Conservation (phyloP, 768 basidiomycete species). For the Strobilomyces dryophilus region DNA sequence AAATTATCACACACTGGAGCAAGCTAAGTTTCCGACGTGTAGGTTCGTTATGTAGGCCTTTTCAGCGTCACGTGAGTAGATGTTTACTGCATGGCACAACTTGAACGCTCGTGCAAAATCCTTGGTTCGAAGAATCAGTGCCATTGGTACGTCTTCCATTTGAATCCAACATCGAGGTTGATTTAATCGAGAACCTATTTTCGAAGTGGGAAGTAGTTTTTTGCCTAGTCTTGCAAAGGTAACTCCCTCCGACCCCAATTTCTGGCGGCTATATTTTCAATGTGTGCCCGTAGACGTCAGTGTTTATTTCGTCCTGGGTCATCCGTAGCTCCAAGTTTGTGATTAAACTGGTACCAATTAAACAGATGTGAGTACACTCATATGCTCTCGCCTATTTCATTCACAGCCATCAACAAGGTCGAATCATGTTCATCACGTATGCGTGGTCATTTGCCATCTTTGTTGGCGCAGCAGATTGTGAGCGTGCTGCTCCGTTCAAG, state of each 20-base stretch:
- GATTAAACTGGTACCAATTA: neutral
- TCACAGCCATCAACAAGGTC: neutral
- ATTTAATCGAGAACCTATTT: neutral
- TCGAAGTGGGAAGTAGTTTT: constrained; percentile 5
- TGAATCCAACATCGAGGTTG: neutral
- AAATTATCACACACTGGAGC: neutral
- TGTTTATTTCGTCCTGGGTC: neutral
- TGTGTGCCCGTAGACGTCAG: neutral
- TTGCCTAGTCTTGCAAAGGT: constrained; percentile 2
- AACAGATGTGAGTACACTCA: neutral
- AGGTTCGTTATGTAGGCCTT: constrained; percentile 12
- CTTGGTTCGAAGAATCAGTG: neutral
- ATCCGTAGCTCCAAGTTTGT: no score
- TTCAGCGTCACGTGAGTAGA: neutral
- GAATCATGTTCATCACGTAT: no score
- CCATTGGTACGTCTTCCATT: neutral
- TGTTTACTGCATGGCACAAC: neutral
- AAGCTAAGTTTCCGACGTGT: neutral
- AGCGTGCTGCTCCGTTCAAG: no score
- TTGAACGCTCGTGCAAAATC: neutral
- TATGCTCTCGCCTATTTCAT: neutral
- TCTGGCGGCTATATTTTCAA: neutral
- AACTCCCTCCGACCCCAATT: neutral
- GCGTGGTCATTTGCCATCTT: no score
- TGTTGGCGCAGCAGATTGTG: no score